Conservation (phyloP, 768 basidiomycete species). For the Auricularia sp. region DNA sequence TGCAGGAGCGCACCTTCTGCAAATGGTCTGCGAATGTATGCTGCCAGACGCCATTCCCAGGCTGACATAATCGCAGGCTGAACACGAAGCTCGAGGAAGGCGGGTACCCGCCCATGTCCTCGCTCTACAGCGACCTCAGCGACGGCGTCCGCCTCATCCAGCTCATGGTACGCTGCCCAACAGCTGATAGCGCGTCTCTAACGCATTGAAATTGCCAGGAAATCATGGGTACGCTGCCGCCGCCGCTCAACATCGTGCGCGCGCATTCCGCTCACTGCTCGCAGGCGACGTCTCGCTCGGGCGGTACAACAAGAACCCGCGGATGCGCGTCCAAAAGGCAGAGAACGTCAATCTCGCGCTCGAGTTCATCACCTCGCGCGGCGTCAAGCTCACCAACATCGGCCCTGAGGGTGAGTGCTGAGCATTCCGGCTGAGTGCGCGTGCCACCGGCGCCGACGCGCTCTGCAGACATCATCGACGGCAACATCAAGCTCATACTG, state of each 20-base stretch:
- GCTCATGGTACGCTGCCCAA: slow-evolving; percentile 58
- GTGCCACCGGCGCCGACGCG: not conserved
- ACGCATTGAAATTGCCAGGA: slow-evolving; percentile 42
- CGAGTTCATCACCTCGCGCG: slow-evolving; percentile 87
- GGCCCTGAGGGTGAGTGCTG: slow-evolving; percentile 70
- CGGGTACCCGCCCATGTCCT: slow-evolving; percentile 78
- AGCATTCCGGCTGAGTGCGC: no score
- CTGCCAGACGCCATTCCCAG: not conserved
- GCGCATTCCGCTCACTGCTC: slow-evolving; percentile 6
- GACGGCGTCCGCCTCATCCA: slow-evolving; percentile 95
- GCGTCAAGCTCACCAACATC: slow-evolving; percentile 94
- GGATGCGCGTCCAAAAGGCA: slow-evolving; percentile 91
- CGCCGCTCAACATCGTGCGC: slow-evolving; percentile 1
- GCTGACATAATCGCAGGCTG: slow-evolving; percentile 45
- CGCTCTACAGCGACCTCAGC: slow-evolving; percentile 81
- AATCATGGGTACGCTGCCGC: slow-evolving; percentile 78
- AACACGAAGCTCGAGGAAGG: slow-evolving; percentile 88
- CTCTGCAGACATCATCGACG: slow-evolving; percentile 90
- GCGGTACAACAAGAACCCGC: slow-evolving; percentile 82
- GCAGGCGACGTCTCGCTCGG: slow-evolving; percentile 85
- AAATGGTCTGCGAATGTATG: slow-evolving; percentile 52
- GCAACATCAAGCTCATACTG: slow-evolving; percentile 96
- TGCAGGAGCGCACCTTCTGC: slow-evolving; percentile 78
- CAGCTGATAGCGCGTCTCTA: not conserved
- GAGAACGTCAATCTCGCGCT: slow-evolving; percentile 97